Percentiles rank a stretch among this genome's conserved stretches.
phyloP scores from a whole-genome alignment of 1,284 basidiomycete species.

The Golubevia pallescens region DNA sequence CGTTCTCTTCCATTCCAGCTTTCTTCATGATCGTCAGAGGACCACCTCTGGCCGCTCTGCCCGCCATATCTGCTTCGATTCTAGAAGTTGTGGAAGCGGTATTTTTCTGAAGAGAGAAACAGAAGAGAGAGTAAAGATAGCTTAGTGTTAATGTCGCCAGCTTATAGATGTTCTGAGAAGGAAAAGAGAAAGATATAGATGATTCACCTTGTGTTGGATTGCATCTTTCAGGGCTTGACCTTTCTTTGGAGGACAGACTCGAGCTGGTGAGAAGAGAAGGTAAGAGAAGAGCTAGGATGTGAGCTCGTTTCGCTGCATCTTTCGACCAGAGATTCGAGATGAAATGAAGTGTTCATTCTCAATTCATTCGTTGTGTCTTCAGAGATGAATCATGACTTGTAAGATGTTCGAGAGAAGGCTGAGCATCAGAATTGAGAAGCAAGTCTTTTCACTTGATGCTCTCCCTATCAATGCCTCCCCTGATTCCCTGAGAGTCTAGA shows the following conservation, averaged over 20 bases:
- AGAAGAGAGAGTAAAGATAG: neutral
- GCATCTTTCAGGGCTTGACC: constrained; percentile 4
- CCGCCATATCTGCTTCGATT: constrained; percentile 12
- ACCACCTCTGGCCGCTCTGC: constrained; percentile 7
- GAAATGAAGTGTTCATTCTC: no score
- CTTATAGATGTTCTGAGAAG: neutral
- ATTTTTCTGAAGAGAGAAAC: constrained; percentile 1
- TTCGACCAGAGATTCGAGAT: no score
- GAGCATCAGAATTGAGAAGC: no score
- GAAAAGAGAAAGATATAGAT: neutral
- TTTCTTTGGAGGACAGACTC: constrained; percentile 5
- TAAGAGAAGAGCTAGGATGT: no score
- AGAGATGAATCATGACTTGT: no score
- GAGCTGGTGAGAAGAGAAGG: constrained; percentile 1
- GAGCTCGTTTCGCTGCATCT: no score
- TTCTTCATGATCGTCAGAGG: constrained; percentile 16
- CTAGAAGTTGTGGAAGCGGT: constrained; percentile 8
- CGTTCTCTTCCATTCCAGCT: neutral
- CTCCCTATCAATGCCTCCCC: no score
- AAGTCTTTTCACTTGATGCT: no score
- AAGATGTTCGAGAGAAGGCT: no score
- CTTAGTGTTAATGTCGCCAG: no score
- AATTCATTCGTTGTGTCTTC: no score
- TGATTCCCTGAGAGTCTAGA: no score
- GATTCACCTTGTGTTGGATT: constrained; percentile 5